Conservation (phyloP, 2,329 filamentous ascomycete species). For the Xylariales sp. region DNA sequence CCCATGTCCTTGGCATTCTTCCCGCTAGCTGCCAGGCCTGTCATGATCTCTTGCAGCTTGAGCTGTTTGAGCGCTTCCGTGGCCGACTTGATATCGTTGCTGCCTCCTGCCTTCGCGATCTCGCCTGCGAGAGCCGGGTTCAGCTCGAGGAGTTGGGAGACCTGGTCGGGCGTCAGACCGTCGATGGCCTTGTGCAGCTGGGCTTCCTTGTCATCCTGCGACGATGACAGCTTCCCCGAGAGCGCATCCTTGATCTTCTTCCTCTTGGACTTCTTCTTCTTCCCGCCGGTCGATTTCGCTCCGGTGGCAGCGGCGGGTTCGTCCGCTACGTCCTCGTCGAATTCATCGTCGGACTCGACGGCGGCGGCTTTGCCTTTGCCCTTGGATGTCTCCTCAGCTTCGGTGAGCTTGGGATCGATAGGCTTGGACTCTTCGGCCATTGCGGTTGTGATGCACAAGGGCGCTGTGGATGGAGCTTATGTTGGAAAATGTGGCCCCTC, state of each 20-base stretch:
- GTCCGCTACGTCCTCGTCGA: constrained; percentile 18
- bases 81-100: constrained; percentile 29
- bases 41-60: constrained; percentile 67
- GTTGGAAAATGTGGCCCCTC: too few relatives aligned
- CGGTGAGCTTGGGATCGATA: constrained; percentile 39
- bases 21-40: constrained; percentile 67
- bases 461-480: too few relatives aligned
- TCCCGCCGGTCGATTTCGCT: constrained; percentile 40
- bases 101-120: constrained; percentile 33
- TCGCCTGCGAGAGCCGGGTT: constrained; percentile 69
- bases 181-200: constrained; percentile 42
- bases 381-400: constrained; percentile 39
- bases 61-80: constrained; percentile 56
- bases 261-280: constrained; percentile 64
- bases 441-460: too few relatives aligned
- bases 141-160: constrained; percentile 63
- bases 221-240: constrained; percentile 27
- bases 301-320: constrained; percentile 20
- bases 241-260: constrained; percentile 52
- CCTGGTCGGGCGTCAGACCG: constrained; percentile 50
- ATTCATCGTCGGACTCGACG: constrained; percentile 38
- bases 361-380: constrained; percentile 37
- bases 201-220: constrained; percentile 33
- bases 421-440: constrained; percentile 58
- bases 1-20: constrained; percentile 97